Evolutionary conservation across 2,329 filamentous ascomycete genomes (phyloP), one percentile per base, ranked within the genome.

Genomic region (Thelonectria rubi): DNA sequence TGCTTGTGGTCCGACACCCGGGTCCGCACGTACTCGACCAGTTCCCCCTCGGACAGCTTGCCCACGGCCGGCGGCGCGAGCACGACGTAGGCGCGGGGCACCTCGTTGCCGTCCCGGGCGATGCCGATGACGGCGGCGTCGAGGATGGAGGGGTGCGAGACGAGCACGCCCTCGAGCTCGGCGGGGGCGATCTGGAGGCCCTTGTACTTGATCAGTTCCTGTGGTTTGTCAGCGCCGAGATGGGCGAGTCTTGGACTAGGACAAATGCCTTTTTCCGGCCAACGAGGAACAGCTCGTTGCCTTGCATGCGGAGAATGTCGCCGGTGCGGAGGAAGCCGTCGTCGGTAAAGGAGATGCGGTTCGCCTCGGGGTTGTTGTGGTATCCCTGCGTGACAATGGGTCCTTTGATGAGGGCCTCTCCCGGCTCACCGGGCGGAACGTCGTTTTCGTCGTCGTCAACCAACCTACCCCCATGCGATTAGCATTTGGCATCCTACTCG

Each of bases 301-400:
- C 77, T 65, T 93, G 88, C 74, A 91, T 86, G 62, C 89, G 86
- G 0, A 91, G 90, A 4, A 94, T 85, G 70, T 96, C 92, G 0
- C 92, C 92, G 0, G 92, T 94, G 70, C 89, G 89, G 81, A 94
- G 93, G 81, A 90, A 96, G 4, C 78, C 80, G 20, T 79, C 75
- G 3, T 48, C 10, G 0, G 72, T 74, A 56, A 92, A 85, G 0
- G 88, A 84, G 52, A 88, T 84, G 1, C 77, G 78, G 1, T 90
- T 92, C 0, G 87, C 90, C 64, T 86, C 80, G 0, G 84, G 80
- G 65, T 93, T 93, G 67, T 88, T 88, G 66, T 87, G 81, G 69
- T 92, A 94, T 8, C 90, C 91, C 75, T 86, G 86, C 68, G 90
- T 91, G 18, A 92, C 79, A 65, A 91, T 89, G 0, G 90, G 90